phyloP scores from a whole-genome alignment of 2,329 filamentous ascomycete species.

The Pyricularia pennisetigena region DNA sequence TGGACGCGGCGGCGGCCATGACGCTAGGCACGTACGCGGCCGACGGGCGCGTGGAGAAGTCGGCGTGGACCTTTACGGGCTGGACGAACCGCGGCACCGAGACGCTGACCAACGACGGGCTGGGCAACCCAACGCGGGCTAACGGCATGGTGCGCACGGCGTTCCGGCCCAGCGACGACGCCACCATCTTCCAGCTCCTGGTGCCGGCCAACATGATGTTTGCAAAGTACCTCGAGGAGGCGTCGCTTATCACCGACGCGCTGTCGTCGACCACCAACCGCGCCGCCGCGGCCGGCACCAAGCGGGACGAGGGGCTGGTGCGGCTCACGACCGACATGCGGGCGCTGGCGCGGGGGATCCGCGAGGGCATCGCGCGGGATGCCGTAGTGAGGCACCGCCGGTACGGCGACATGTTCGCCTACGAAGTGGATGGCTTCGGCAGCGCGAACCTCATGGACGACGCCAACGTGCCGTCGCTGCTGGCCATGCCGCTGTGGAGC shows the following conservation, averaged over 20 bases:
- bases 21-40: conserved; percentile 58
- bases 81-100: conserved; percentile 62
- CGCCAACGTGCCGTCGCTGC: conserved; percentile 58
- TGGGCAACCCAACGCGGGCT: conserved; percentile 67
- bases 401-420: conserved; percentile 63
- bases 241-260: conserved; percentile 38
- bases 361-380: conserved; percentile 57
- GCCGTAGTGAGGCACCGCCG: conserved; percentile 53
- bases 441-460: conserved; percentile 60
- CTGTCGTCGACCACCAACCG: conserved; percentile 18
- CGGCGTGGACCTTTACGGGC: conserved; percentile 65
- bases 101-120: conserved; percentile 62
- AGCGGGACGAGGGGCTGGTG: conserved; percentile 8
- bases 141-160: conserved; percentile 72
- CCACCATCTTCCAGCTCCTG: conserved; percentile 67
- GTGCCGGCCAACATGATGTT: conserved; percentile 72
- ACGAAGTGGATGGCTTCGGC: conserved; percentile 68
- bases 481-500: conserved; percentile 53
- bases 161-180: conserved; percentile 72
- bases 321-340: conserved; percentile 42
- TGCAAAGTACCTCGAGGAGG: conserved; percentile 41
- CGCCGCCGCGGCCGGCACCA: conserved; percentile 16
- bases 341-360: conserved; percentile 51
- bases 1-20: conserved; percentile 56
- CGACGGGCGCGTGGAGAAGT: conserved; percentile 37